Percentiles rank a stretch among this genome's conserved stretches.
These are phyloP conservation scores for Termitomyces sp. DNA, from an alignment of 768 basidiomycete species.

Conservation along the genomic window DNA sequence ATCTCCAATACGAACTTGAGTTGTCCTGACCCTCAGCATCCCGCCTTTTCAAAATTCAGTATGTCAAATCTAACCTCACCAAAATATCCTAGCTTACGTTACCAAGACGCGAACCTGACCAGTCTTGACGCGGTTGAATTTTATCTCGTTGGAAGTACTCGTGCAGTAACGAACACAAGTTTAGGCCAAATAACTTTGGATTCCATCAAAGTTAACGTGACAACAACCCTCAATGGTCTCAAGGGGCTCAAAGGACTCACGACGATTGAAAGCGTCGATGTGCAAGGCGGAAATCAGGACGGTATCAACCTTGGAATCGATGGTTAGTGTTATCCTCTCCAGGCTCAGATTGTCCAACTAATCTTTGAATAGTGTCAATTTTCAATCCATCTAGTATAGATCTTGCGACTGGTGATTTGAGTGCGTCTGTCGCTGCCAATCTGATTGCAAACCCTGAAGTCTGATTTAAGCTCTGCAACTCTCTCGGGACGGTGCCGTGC, in stretches of 20 bases:
- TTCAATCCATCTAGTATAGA: conserved; percentile 65
- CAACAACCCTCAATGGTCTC: conserved; percentile 53
- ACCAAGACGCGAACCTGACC: conserved; percentile 51
- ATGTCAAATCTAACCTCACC: conserved; percentile 15
- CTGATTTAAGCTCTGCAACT: conserved; percentile 46
- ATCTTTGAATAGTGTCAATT: conserved; percentile 41
- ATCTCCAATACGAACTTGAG: conserved; percentile 49
- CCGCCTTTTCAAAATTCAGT: conserved; percentile 57
- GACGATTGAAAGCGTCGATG: conserved; percentile 55
- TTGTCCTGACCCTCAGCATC: conserved; percentile 40
- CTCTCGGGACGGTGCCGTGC: conserved; percentile 36
- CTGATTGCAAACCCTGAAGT: neutral
- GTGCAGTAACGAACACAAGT: conserved; percentile 53
- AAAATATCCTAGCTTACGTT: neutral
- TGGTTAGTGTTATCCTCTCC: conserved; percentile 27
- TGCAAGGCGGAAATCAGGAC: conserved; percentile 54
- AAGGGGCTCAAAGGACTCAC: conserved; percentile 54
- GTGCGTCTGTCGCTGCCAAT: conserved; percentile 26
- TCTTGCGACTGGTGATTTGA: conserved; percentile 54
- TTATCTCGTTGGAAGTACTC: conserved; percentile 52
- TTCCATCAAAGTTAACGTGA: conserved; percentile 67
- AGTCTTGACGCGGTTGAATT: conserved; percentile 42
- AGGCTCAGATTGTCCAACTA: neutral
- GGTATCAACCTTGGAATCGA: conserved; percentile 55
- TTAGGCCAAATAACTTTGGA: conserved; percentile 65